phyloP scores from a whole-genome alignment of 805 yeast genomes.

The Yarrowia osloensis region DNA sequence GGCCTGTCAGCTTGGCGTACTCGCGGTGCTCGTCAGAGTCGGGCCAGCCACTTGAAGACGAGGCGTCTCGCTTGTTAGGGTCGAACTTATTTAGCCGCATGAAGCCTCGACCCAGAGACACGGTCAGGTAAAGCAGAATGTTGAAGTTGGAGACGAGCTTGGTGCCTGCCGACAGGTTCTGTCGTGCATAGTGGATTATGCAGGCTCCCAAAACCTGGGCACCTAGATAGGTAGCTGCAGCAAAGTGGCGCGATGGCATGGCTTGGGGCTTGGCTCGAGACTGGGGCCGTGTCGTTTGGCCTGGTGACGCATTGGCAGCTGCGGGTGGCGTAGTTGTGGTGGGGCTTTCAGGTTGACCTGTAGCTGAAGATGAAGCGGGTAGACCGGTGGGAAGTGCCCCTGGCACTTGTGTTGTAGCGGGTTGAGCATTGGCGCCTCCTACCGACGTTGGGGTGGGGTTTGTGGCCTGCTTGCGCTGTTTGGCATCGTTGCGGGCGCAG shows the following conservation, averaged over 20 bases:
- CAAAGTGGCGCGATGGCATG: conserved; percentile 12
- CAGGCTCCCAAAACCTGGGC: conserved; percentile 36
- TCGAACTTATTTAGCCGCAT: conserved; percentile 31
- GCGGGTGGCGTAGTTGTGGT: conserved; percentile 1
- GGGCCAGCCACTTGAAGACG: conserved; percentile 3
- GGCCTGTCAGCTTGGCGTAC: conserved; percentile 11
- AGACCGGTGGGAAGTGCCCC: background rate
- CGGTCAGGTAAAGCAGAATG: conserved; percentile 35
- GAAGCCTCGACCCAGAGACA: conserved; percentile 34
- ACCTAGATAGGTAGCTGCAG: conserved; percentile 31
- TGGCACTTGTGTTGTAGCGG: conserved; percentile 7
- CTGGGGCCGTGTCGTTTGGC: background rate
- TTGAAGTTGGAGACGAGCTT: conserved; percentile 34
- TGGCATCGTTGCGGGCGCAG: conserved; percentile 15
- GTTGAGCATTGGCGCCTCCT: background rate
- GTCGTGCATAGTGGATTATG: conserved; percentile 33
- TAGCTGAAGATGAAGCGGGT: background rate
- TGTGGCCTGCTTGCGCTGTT: background rate
- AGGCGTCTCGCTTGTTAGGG: background rate
- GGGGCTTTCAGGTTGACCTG: background rate
- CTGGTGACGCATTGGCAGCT: background rate
- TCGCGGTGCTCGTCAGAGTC: conserved; percentile 23
- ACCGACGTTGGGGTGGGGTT: background rate
- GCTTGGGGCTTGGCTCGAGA: background rate
- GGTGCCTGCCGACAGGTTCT: conserved; percentile 34